These are phyloP conservation scores for Nakazawaea ambrosiae DNA, from an alignment of 805 yeast species.

Conservation along the genomic window DNA sequence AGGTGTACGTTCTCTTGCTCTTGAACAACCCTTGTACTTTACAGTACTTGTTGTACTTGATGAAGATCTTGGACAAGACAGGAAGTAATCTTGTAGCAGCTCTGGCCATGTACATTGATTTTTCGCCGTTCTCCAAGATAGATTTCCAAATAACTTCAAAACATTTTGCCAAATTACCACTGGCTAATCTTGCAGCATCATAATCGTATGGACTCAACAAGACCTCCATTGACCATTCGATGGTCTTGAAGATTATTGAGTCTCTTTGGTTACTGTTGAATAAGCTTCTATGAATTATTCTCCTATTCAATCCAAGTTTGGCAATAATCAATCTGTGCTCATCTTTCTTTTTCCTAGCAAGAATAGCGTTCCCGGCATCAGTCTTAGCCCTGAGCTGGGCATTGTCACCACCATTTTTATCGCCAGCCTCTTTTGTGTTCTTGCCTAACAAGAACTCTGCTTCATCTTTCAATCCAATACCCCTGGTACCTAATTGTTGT, in stretches of 20 bases:
- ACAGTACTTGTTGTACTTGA: slow-evolving; percentile 45
- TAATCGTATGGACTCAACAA: slow-evolving; percentile 43
- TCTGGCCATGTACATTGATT: slow-evolving; percentile 31
- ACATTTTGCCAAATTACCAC: slow-evolving; percentile 35
- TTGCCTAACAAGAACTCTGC: slow-evolving; percentile 6
- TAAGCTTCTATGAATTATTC: slow-evolving; percentile 38
- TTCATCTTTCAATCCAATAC: slow-evolving; percentile 40
- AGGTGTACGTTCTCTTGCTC: slow-evolving; percentile 59
- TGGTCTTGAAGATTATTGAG: slow-evolving; percentile 9
- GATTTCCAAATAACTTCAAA: slow-evolving; percentile 33
- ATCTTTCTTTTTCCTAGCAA: slow-evolving; percentile 32
- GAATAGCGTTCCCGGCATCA: slow-evolving; percentile 21
- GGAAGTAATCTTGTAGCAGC: slow-evolving; percentile 49
- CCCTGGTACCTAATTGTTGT: slow-evolving; percentile 50
- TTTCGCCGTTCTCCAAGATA: slow-evolving; percentile 16
- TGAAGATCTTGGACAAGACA: slow-evolving; percentile 41
- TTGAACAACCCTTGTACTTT: slow-evolving; percentile 39
- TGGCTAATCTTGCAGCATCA: slow-evolving; percentile 59
- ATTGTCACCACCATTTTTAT: not conserved
- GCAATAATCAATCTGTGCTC: slow-evolving; percentile 50
- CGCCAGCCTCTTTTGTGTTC: not conserved
- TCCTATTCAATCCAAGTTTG: slow-evolving; percentile 55
- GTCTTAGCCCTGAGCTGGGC: not conserved
- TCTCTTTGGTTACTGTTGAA: slow-evolving; percentile 22
- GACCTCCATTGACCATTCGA: slow-evolving; percentile 54